Base-by-base conservation (phyloP, 2,329 filamentous ascomycete species). In the Fulvia fulva region DNA sequence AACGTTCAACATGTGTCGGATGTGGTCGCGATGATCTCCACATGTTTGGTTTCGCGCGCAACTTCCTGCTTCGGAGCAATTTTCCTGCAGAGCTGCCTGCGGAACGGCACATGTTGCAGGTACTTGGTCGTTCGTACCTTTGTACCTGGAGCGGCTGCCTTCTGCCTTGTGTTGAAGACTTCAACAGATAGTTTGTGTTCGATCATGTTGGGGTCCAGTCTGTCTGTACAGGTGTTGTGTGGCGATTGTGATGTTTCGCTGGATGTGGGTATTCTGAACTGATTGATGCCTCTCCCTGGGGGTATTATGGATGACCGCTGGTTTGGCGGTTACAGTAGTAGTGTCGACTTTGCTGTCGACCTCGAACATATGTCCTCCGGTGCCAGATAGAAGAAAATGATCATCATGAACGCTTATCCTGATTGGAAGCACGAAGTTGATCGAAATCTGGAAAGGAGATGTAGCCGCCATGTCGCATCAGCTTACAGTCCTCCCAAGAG, bases 371-470 rank as follows among this genome's bases (percentile, higher is more conserved):
- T 32, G 12, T 21, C 26, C 12, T 23, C 21, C 21, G 25, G 21
- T 32, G 12, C 28, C 28, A 32, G 25, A 47, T 45, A 23, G 43
- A 47, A 8, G 43, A 54, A 37, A 9, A 9, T 9, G 19, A 12
- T 23, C 9, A 47, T 47, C 44, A 47, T 14, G 44, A 21, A 11
- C 25, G 47, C 47, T 50, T 49, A 14, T 57, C 55, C 37, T 58
- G 22, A 14, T 54, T 60, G n/a, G 47, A 3, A 50, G 47, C 47
- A 32, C 47, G 47, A 14, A 66, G 51, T 51, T 63, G 58, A 56
- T 71, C 69, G 51, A 70, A 71, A 53, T 71, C 69, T 19, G 68
- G 68, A 49, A 73, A 73, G 19, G 62, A 66, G 58, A 71, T 67
- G 58, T 73, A 73, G 53, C 70, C 69, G 53, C 70, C 69, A 28